These are phyloP conservation scores for Dicorynia guianensis DNA, from an alignment of 306 rosid genomes.

Conservation along the genomic window DNA sequence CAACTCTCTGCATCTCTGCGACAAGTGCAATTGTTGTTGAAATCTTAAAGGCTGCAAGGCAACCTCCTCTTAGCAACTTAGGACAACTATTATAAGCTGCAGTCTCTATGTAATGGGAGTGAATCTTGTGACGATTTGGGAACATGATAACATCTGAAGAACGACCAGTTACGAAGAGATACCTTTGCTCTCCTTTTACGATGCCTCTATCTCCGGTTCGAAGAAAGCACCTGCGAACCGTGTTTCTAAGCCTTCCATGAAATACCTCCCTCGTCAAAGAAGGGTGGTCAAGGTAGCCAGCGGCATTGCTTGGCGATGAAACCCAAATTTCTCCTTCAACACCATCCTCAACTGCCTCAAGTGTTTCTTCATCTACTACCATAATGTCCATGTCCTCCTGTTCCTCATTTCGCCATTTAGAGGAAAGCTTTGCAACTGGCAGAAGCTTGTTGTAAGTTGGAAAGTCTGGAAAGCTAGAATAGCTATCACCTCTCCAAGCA, in stretches of 20 bases:
- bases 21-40: conserved; percentile 50
- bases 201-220: conserved; percentile 81
- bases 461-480: conserved; percentile 41
- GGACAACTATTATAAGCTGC: conserved; percentile 56
- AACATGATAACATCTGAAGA: conserved; percentile 58
- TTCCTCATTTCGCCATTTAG: conserved; percentile 13
- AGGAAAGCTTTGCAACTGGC: conserved; percentile 65
- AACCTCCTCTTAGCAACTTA: conserved; percentile 67
- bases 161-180: conserved; percentile 70
- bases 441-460: conserved; percentile 67
- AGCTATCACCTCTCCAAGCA: conserved; percentile 54
- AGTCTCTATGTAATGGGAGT: conserved; percentile 73
- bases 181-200: conserved; percentile 63
- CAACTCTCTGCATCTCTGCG: conserved; percentile 62
- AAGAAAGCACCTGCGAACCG: conserved; percentile 50
- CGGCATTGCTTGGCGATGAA: conserved; percentile 80
- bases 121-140: conserved; percentile 48
- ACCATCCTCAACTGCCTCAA: conserved; percentile 70
- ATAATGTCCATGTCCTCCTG: conserved; percentile 65
- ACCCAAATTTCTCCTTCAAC: conserved; percentile 90
- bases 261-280: conserved; percentile 63
- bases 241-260: conserved; percentile 53
- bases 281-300: conserved; percentile 77
- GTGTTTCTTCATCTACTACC: conserved; percentile 68
- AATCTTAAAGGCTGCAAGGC: conserved; percentile 59